Conservation (phyloP, 192 early-diverging fungal genomes). For the Blastocladiella britannica region DNA sequence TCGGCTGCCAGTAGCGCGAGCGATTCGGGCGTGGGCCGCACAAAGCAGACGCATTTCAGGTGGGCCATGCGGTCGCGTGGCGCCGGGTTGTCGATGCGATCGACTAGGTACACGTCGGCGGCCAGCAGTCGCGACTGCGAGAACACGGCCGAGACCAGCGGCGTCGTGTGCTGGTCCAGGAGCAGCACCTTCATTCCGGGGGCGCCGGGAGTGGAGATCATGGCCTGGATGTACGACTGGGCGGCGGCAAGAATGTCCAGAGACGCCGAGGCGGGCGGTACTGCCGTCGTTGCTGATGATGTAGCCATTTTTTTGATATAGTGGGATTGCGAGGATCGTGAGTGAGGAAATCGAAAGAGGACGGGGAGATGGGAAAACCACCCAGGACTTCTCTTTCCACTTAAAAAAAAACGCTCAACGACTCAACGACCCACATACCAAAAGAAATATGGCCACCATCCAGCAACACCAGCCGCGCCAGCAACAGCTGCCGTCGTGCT, state of each 20-base stretch:
- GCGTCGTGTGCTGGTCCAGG: conserved; percentile 82
- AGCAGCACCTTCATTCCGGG: conserved; percentile 99
- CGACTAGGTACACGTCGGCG: conserved; percentile 84
- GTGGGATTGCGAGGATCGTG: too few species aligned
- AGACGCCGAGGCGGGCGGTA: neutral
- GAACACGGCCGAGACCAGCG: conserved; percentile 77
- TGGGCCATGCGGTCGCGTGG: conserved; percentile 88
- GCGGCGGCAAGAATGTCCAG: conserved; percentile 65
- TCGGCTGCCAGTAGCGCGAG: conserved; percentile 76
- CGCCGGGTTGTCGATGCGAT: conserved; percentile 64
- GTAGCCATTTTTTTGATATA: too few species aligned
- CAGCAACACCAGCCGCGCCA: neutral
- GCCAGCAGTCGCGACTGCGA: conserved; percentile 83
- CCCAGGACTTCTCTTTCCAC: too few species aligned
- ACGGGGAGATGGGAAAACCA: too few species aligned
- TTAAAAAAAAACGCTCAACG: too few species aligned
- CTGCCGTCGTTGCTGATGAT: too few species aligned
- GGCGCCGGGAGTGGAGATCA: conserved; percentile 63
- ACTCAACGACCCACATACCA: too few species aligned
- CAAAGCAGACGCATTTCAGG: conserved; percentile 83
- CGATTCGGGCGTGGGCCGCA: conserved; percentile 63
- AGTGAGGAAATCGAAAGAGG: too few species aligned
- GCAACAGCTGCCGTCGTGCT: neutral
- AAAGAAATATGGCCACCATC: too few species aligned
- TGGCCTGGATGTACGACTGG: conserved; percentile 81